Percentiles rank a stretch among this genome's conserved stretches.
Evolutionary conservation across 2,329 filamentous ascomycete species (phyloP).

Genomic region (Clarireedia homoeocarpa): DNA sequence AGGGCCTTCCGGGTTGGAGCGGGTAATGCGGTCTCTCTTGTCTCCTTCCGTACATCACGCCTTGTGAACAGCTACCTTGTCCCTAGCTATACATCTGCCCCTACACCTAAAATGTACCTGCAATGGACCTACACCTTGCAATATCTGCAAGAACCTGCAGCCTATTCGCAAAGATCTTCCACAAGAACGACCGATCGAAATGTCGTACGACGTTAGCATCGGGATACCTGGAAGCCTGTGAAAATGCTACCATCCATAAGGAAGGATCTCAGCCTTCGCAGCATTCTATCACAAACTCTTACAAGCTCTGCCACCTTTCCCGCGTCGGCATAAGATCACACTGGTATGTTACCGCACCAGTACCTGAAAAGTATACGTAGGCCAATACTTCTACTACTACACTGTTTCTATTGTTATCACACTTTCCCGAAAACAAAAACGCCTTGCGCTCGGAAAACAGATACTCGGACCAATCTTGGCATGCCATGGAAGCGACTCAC

Average conservation of each 20-base stretch:
- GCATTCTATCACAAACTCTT: not conserved
- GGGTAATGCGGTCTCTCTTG: too few relatives aligned
- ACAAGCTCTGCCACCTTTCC: not conserved
- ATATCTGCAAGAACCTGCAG: too few relatives aligned
- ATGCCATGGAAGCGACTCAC: not conserved
- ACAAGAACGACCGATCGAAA: too few relatives aligned
- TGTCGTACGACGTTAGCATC: too few relatives aligned
- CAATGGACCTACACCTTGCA: too few relatives aligned
- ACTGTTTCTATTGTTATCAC: conserved; percentile 8
- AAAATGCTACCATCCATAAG: not conserved
- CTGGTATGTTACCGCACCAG: not conserved
- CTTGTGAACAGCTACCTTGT: too few relatives aligned
- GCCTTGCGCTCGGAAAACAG: not conserved
- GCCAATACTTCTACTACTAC: not conserved
- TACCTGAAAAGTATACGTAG: not conserved
- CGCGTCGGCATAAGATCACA: not conserved
- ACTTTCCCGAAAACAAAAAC: not conserved
- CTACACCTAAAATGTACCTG: too few relatives aligned
- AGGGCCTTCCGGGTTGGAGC: too few relatives aligned
- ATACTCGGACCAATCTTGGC: not conserved
- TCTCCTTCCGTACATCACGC: too few relatives aligned
- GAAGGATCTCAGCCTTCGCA: conserved; percentile 5
- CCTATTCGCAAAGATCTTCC: not conserved
- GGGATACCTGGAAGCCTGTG: not conserved
- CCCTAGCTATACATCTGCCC: too few relatives aligned